Evolutionary conservation across 805 yeast genomes (phyloP).

Genomic region (Metschnikowia gruessii): DNA sequence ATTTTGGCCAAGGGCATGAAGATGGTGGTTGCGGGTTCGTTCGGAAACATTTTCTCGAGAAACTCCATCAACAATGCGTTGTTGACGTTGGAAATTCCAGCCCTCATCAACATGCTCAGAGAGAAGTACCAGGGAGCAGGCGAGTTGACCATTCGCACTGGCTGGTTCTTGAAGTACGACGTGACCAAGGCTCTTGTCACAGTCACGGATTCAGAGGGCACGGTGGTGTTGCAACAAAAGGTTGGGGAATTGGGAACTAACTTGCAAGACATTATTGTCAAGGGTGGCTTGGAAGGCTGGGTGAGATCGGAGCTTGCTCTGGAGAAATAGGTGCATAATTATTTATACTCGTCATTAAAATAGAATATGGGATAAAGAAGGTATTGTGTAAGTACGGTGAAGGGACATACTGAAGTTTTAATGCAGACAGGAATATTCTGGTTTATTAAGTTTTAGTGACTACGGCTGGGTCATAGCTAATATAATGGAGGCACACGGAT

Average conservation of each 20-base stretch:
- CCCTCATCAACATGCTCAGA: constrained; percentile 72
- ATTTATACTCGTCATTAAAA: neutral
- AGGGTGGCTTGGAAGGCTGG: constrained; percentile 99
- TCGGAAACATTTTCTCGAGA: constrained; percentile 94
- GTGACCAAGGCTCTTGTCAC: constrained; percentile 79
- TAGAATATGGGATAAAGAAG: neutral
- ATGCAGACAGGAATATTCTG: too few relatives aligned
- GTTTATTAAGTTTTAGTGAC: too few relatives aligned
- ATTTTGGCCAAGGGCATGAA: constrained; percentile 90
- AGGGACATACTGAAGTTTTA: too few relatives aligned
- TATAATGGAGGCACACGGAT: too few relatives aligned
- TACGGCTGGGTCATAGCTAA: too few relatives aligned
- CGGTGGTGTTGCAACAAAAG: constrained; percentile 69
- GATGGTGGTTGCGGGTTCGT: constrained; percentile 93
- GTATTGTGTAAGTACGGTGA: too few relatives aligned
- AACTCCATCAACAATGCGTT: constrained; percentile 96
- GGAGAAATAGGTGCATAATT: constrained; percentile 1
- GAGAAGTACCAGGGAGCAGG: constrained; percentile 54
- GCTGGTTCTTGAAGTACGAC: constrained; percentile 91
- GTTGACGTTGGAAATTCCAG: constrained; percentile 90
- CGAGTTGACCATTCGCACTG: constrained; percentile 91
- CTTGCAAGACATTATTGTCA: constrained; percentile 92
- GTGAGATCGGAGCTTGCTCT: constrained; percentile 66
- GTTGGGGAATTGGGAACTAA: constrained; percentile 96
- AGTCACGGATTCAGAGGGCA: constrained; percentile 64